phyloP scores from a whole-genome alignment of 257 asterid genomes.

The Fraxinus quadrangulata region DNA sequence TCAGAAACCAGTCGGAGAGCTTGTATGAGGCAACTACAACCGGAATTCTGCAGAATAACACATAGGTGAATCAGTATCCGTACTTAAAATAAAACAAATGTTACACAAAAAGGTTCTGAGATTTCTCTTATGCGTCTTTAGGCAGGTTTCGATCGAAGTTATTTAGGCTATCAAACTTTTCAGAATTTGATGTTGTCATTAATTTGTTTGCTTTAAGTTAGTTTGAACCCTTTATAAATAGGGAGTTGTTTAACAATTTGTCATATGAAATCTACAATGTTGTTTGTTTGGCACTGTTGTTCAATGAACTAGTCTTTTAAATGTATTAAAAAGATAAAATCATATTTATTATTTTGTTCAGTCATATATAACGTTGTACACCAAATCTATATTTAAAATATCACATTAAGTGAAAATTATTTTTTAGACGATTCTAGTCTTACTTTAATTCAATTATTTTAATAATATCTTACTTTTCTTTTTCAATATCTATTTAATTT shows the following conservation, averaged over 20 bases:
- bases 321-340: not conserved
- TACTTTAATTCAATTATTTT: too few species aligned
- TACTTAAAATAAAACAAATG: not conserved
- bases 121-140: not conserved
- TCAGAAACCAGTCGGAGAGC: constrained; percentile 15
- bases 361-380: not conserved
- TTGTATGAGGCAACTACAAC: not conserved
- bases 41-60: constrained; percentile 40
- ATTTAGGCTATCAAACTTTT: constrained; percentile 3
- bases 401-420: too few species aligned
- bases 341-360: not conserved
- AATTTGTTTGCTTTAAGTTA: not conserved
- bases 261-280: not conserved
- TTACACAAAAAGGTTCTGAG: not conserved
- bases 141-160: constrained; percentile 13
- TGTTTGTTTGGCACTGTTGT: not conserved
- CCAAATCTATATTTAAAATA: too few species aligned
- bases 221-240: not conserved
- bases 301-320: not conserved
- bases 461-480: too few species aligned
- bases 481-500: too few species aligned
- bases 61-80: constrained; percentile 21
- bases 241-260: not conserved
- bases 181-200: not conserved
- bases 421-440: too few species aligned